Evolutionary conservation across 2,329 filamentous ascomycete species (phyloP).

Genomic region (Hypoxylon sp.): DNA sequence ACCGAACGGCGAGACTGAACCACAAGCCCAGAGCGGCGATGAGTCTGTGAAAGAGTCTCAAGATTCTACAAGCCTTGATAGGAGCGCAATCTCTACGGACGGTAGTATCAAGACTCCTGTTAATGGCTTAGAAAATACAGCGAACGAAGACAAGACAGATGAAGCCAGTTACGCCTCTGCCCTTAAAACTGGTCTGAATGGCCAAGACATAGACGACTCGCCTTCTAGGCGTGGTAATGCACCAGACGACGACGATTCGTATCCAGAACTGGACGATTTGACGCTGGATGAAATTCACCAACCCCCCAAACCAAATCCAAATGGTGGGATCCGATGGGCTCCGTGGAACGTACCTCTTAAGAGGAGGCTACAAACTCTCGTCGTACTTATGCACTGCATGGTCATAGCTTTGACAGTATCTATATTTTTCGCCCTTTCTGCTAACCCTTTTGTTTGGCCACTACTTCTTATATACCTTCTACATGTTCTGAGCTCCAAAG

Average conservation of each 20-base stretch:
- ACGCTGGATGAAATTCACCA: constrained; percentile 48
- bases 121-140: constrained; percentile 28
- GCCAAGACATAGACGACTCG: constrained; percentile 19
- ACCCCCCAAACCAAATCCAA: constrained; percentile 40
- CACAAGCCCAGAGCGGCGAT: constrained; percentile 1
- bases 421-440: constrained; percentile 89
- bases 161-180: constrained; percentile 36
- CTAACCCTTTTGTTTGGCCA: constrained; percentile 93
- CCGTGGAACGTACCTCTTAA: constrained; percentile 79
- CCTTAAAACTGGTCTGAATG: constrained; percentile 35
- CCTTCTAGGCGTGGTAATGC: constrained; percentile 1
- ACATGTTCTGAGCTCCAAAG: constrained; percentile 83
- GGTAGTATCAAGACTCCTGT: constrained; percentile 11
- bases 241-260: constrained; percentile 51
- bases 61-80: constrained; percentile 9
- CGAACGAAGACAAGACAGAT: constrained; percentile 17
- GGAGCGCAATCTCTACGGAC: constrained; percentile 14
- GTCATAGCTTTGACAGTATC: constrained; percentile 78
- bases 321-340: constrained; percentile 80
- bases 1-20: constrained; percentile 17
- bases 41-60: constrained; percentile 10
- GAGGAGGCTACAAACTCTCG: constrained; percentile 80
- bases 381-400: constrained; percentile 80
- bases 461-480: constrained; percentile 80
- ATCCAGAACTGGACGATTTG: constrained; percentile 53